phyloP scores from a whole-genome alignment of 257 asterid species.

The Cinchona pubescens region DNA sequence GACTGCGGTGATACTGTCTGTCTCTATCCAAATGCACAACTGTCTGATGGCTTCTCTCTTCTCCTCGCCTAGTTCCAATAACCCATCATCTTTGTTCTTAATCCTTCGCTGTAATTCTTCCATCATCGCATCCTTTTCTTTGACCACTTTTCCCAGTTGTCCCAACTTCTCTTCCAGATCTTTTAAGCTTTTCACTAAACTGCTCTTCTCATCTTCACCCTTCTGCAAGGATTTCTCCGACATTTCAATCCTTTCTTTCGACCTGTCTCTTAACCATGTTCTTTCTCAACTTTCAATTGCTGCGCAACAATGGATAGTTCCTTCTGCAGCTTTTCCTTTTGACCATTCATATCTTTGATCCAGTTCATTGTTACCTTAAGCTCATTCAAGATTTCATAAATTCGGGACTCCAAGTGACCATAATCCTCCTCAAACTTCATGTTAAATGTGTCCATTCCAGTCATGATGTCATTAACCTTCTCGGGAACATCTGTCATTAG shows the following conservation, averaged over 20 bases:
- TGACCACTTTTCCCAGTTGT: conserved; percentile 36
- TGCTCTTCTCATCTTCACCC: conserved; percentile 41
- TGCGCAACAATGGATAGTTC: conserved; percentile 38
- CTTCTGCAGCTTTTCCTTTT: conserved; percentile 42
- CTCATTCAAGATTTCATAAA: conserved; percentile 63
- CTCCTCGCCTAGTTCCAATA: conserved; percentile 61
- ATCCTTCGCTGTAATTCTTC: conserved; percentile 43
- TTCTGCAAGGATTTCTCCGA: conserved; percentile 36
- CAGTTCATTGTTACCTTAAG: conserved; percentile 46
- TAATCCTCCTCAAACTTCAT: conserved; percentile 89
- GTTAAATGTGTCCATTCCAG: conserved; percentile 57
- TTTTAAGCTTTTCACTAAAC: conserved; percentile 31
- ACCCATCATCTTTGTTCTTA: conserved; percentile 55
- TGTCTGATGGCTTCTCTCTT: conserved; percentile 83
- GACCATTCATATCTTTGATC: conserved; percentile 47
- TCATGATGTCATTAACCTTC: conserved; percentile 43
- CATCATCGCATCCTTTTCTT: conserved; percentile 44
- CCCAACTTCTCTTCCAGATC: conserved; percentile 42
- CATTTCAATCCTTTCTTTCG: conserved; percentile 39
- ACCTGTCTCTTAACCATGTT: conserved; percentile 15
- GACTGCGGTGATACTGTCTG: conserved; percentile 65
- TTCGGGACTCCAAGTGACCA: conserved; percentile 83
- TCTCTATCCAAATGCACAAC: conserved; percentile 72
- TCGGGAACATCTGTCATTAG: conserved; percentile 39
- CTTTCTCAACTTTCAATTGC: conserved; percentile 44